Base-by-base conservation (phyloP, 2,329 filamentous ascomycete genomes). In the Fusarium sacchari region DNA sequence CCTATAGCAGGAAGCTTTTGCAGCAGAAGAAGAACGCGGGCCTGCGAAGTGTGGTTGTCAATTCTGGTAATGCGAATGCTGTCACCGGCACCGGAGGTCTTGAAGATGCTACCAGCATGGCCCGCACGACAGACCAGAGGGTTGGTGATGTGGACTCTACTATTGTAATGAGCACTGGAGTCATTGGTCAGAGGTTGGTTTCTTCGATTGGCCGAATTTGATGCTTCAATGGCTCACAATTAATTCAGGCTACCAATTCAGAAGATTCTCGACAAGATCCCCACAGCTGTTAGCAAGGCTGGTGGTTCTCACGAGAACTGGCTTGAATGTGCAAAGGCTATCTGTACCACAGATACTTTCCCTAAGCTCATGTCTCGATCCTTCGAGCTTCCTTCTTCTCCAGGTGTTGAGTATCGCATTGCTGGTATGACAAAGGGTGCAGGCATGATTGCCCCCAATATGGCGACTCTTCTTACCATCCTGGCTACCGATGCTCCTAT, bases 401-500 rank as follows among this genome's bases (percentile, higher is more conserved):
- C 93, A 1, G 87, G 87, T 24, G 86, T 90, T 56, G 91, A 92
- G 81, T 99, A 97, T 84, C 88, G 89, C 77, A 92, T 99, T 56
- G 95, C 94, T 18, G 96, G 96, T 77, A 97, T 97, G 90, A 97
- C 96, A 79, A 99, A 99, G 86, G 96, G 96, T 64, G 96, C 96
- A 10, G 96, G 96, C 79, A 99, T 99, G 96, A 97, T 99, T 82
- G 95, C 98, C 80, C 96, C 96, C 53, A 98, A 99, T 86, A 97
- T 99, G 95, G 96, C 95, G 36, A 99, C 96, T 2, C 89, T 98
- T 39, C 90, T 99, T 40, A 95, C 94, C 60, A 93, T 98, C 69
- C 89, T 98, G 79, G 95, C 94, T 79, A 99, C 96, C 20, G 96
- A 99, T 78, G 96, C 93, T 2, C 93, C 95, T 36, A 89, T 98